These are phyloP conservation scores for Rehmannia glutinosa DNA, from an alignment of 257 asterid genomes.

Conservation along the genomic window DNA sequence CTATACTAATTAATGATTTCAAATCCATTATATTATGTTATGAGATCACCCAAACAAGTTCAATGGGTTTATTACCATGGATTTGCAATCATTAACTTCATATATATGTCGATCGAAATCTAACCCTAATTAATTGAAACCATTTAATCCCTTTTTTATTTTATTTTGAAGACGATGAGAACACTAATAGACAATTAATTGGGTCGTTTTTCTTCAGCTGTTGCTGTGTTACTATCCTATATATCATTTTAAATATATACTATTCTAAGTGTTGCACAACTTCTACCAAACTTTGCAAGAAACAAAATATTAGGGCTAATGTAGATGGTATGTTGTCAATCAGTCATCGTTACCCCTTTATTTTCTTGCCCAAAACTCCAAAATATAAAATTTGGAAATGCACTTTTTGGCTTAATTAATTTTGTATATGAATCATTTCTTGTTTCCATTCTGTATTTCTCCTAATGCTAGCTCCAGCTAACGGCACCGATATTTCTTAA, in stretches of 20 bases:
- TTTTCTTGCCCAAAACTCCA: slow-evolving; percentile 14
- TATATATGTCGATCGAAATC: too few species aligned
- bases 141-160: not conserved
- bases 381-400: not conserved
- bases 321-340: slow-evolving; percentile 15
- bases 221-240: slow-evolving; percentile 25
- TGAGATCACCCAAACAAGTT: too few species aligned
- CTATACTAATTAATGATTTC: too few species aligned
- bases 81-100: too few species aligned
- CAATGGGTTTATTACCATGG: too few species aligned
- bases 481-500: slow-evolving; percentile 25
- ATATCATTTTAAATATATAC: not conserved
- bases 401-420: not conserved
- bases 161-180: not conserved
- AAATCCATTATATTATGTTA: too few species aligned
- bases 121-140: not conserved
- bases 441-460: too few species aligned
- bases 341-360: slow-evolving; percentile 17
- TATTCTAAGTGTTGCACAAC: not conserved
- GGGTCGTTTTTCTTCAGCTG: slow-evolving; percentile 22
- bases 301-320: slow-evolving; percentile 13
- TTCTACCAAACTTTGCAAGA: slow-evolving; percentile 15
- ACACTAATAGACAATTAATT: slow-evolving; percentile 1
- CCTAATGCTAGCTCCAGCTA: too few species aligned
- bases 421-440: not conserved